Evolutionary conservation across 108 stramenopile species (phyloP).

Genomic region (Pseudonitzschia multiseries): DNA sequence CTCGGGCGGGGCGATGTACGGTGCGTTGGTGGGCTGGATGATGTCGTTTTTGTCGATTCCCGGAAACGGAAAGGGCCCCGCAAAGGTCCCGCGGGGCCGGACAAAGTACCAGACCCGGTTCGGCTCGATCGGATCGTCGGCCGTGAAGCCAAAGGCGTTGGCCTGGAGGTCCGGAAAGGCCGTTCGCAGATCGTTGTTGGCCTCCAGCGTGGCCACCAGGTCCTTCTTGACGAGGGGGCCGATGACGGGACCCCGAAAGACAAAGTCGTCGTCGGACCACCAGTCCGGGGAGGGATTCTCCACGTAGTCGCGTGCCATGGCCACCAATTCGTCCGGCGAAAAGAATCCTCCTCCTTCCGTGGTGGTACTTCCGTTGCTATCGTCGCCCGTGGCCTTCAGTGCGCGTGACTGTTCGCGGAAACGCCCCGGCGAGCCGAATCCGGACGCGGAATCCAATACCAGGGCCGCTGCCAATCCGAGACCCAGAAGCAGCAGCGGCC

Average conservation of each 20-base stretch:
- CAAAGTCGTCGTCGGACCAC: constrained; percentile 38
- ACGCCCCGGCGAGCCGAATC: too few relatives aligned
- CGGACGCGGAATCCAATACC: too few relatives aligned
- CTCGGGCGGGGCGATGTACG: constrained; percentile 33
- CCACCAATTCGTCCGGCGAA: background rate
- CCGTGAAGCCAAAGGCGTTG: constrained; percentile 53
- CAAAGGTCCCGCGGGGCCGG: constrained; percentile 32
- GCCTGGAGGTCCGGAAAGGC: constrained; percentile 53
- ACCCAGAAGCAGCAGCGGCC: too few relatives aligned
- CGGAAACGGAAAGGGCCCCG: constrained; percentile 17
- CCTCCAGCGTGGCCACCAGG: constrained; percentile 30
- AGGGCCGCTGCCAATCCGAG: too few relatives aligned
- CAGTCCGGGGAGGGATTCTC: constrained; percentile 6
- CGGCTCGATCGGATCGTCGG: constrained; percentile 50
- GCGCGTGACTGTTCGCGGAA: too few relatives aligned
- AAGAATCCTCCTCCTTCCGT: background rate
- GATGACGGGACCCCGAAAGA: constrained; percentile 60
- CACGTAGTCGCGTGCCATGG: constrained; percentile 1
- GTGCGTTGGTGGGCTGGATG: constrained; percentile 25
- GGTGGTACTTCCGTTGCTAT: background rate
- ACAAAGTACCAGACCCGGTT: constrained; percentile 51
- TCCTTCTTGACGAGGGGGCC: constrained; percentile 60
- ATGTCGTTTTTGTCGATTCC: background rate
- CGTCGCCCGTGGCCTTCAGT: background rate
- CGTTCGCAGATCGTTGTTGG: constrained; percentile 25